Evolutionary conservation across 106 monocot species (phyloP).

Genomic region (Allium cepa): DNA sequence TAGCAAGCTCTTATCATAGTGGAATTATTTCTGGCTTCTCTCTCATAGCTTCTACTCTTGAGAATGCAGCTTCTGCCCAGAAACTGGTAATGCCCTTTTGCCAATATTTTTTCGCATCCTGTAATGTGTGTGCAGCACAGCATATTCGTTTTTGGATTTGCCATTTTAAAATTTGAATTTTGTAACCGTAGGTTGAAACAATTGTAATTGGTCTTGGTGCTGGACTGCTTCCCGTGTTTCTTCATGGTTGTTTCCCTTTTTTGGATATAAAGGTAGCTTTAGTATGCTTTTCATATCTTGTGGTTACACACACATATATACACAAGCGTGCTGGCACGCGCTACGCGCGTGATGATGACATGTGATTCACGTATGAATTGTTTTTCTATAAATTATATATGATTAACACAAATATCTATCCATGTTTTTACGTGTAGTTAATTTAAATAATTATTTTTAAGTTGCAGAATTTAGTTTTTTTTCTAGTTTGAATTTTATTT

Average conservation of each 20-base stretch:
- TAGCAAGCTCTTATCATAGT: conserved; percentile 86
- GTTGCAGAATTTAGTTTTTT: too few species aligned
- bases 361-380: too few species aligned
- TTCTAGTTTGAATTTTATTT: too few species aligned
- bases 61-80: conserved; percentile 33
- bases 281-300: neutral
- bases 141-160: neutral
- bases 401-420: too few species aligned
- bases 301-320: too few species aligned
- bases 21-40: conserved; percentile 87
- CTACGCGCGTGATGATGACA: too few species aligned
- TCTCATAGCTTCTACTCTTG: conserved; percentile 50
- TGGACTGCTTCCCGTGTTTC: conserved; percentile 88
- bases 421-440: too few species aligned
- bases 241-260: conserved; percentile 65
- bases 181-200: conserved; percentile 44
- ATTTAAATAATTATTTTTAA: too few species aligned
- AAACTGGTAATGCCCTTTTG: conserved; percentile 33
- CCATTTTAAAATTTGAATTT: neutral
- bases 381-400: too few species aligned
- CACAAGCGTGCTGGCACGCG: too few species aligned
- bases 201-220: conserved; percentile 87
- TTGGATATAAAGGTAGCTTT: conserved; percentile 72
- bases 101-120: neutral
- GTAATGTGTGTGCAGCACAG: neutral